Conservation (phyloP, 495 filamentous ascomycete species). For the Penicillium simplicissimum region DNA sequence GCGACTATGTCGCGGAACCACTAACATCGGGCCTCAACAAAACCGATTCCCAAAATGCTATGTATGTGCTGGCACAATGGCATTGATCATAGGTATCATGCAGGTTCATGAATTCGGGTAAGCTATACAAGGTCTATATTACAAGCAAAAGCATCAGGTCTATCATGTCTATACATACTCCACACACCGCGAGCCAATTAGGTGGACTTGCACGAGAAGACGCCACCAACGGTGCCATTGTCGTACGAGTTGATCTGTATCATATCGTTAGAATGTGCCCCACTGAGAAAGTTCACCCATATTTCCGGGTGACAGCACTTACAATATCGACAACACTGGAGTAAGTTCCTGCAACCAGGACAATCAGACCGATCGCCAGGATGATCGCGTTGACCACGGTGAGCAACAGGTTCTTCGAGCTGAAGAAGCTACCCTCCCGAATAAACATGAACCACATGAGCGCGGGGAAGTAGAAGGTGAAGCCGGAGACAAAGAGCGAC, state of each 20-base stretch:
- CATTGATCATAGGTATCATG: not conserved
- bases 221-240: not conserved
- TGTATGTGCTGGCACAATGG: not conserved
- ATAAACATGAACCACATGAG: constrained; percentile 61
- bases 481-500: constrained; percentile 28
- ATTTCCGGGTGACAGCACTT: not conserved
- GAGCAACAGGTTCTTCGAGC: not conserved
- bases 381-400: not conserved
- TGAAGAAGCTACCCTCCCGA: constrained; percentile 35
- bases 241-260: constrained; percentile 2
- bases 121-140: constrained; percentile 5
- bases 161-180: constrained; percentile 4
- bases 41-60: not conserved
- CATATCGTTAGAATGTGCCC: not conserved
- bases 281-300: not conserved
- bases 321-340: constrained; percentile 2
- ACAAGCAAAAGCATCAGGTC: constrained; percentile 1
- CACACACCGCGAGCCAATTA: not conserved
- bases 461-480: constrained; percentile 33
- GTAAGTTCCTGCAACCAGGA: constrained; percentile 5
- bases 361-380: constrained; percentile 1
- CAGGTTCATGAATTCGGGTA: not conserved
- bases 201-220: constrained; percentile 4
- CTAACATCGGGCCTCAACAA: not conserved
- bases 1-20: not conserved